phyloP scores from a whole-genome alignment of 2,329 filamentous ascomycete species.

The Aspergillus clavatus region DNA sequence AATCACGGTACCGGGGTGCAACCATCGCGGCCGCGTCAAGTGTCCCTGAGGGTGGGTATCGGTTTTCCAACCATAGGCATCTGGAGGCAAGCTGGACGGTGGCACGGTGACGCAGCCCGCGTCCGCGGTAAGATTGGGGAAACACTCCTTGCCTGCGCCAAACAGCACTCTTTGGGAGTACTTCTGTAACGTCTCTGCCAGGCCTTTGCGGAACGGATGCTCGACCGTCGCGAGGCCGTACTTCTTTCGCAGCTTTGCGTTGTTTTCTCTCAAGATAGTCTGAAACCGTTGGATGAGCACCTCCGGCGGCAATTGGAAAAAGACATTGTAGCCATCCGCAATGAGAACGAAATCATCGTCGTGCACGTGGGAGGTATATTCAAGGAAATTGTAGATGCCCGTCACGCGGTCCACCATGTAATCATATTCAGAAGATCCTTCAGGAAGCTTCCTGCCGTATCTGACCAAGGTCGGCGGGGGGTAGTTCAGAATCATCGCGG shows the following conservation, averaged over 20 bases:
- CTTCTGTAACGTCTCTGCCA: constrained; percentile 31
- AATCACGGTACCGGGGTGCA: constrained; percentile 48
- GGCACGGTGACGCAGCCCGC: constrained; percentile 52
- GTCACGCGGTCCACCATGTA: constrained; percentile 44
- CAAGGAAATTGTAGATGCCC: constrained; percentile 46
- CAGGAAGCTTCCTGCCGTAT: constrained; percentile 31
- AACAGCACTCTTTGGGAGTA: constrained; percentile 54
- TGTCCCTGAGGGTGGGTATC: constrained; percentile 35
- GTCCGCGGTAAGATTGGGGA: constrained; percentile 39
- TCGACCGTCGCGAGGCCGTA: constrained; percentile 42
- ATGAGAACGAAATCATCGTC: constrained; percentile 60
- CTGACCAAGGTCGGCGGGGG: constrained; percentile 54
- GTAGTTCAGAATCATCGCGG: constrained; percentile 55
- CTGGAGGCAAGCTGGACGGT: constrained; percentile 46
- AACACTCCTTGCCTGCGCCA: constrained; percentile 52
- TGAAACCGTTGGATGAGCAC: constrained; percentile 61
- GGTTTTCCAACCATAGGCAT: constrained; percentile 46
- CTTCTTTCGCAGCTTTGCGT: constrained; percentile 47
- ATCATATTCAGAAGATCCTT: constrained; percentile 32
- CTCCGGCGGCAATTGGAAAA: constrained; percentile 62
- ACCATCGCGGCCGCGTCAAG: constrained; percentile 44
- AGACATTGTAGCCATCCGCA: constrained; percentile 59
- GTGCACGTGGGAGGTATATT: constrained; percentile 43
- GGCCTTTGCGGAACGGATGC: constrained; percentile 12
- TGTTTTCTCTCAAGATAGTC: constrained; percentile 49